Percentiles rank a stretch among this genome's conserved stretches.
Conservation (phyloP, 2,329 filamentous ascomycete species). For the Aspergillus alliaceus region DNA sequence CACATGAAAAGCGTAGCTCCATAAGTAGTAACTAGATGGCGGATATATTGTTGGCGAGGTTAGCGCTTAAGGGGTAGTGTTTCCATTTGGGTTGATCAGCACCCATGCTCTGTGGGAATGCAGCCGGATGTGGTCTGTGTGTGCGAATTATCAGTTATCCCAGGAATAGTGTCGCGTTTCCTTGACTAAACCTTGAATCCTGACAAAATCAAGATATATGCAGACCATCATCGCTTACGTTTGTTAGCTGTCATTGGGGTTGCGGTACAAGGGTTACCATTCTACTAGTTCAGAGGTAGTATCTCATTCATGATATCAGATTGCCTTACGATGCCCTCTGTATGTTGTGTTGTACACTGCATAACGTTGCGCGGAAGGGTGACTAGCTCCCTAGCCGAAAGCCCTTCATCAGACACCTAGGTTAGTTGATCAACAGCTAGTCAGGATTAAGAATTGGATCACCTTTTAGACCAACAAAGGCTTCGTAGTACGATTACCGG, state of each 20-base stretch:
- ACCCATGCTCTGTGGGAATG: neutral
- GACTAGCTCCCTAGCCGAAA: neutral
- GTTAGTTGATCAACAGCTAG: neutral
- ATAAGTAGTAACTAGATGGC: neutral
- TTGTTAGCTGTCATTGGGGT: neutral
- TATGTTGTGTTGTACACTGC: neutral
- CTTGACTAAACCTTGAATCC: neutral
- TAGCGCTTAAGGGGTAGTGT: neutral
- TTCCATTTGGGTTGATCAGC: neutral
- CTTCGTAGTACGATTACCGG: neutral
- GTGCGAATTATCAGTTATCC: neutral
- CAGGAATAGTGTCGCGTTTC: neutral
- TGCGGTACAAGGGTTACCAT: neutral
- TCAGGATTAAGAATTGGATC: neutral
- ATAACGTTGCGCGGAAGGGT: neutral
- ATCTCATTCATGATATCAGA: neutral
- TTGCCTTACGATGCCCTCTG: neutral
- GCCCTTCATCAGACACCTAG: neutral
- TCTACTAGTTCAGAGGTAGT: neutral
- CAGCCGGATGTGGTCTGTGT: neutral
- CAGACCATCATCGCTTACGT: neutral
- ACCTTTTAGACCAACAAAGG: neutral
- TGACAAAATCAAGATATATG: neutral
- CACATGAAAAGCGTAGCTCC: neutral
- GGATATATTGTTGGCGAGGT: conserved; percentile 3